Conservation (phyloP, 148 eudicot species). For the Camellia sinensis region DNA sequence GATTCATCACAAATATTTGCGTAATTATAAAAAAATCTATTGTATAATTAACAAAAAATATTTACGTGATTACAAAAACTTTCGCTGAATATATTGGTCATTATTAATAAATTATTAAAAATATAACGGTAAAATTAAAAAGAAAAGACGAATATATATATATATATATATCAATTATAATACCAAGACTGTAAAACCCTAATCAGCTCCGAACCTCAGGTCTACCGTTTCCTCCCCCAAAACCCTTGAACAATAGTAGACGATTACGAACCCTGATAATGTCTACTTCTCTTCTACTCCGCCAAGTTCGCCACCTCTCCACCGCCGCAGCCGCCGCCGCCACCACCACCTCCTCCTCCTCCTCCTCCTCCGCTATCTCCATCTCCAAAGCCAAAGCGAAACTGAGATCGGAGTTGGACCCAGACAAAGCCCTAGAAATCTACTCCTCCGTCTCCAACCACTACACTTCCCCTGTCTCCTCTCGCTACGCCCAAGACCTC, state of each 20-base stretch:
- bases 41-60: too few species aligned
- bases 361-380: constrained; percentile 29
- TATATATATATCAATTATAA: too few species aligned
- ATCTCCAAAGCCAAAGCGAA: constrained; percentile 58
- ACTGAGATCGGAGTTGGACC: constrained; percentile 56
- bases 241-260: constrained; percentile 19
- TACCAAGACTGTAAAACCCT: too few species aligned
- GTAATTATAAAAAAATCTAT: too few species aligned
- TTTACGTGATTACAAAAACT: too few species aligned
- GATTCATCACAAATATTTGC: too few species aligned
- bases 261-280: constrained; percentile 9
- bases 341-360: constrained; percentile 13
- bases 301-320: constrained; percentile 48
- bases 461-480: constrained; percentile 41
- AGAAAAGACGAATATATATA: too few species aligned
- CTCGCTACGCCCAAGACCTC: constrained; percentile 59
- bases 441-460: constrained; percentile 55
- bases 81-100: too few species aligned
- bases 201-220: background rate
- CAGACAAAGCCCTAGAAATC: constrained; percentile 72
- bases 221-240: background rate
- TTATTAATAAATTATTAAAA: too few species aligned
- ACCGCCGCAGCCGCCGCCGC: constrained; percentile 28
- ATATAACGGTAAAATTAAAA: too few species aligned
- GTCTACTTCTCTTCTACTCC: constrained; percentile 33